Evolutionary conservation across 805 yeast genomes (phyloP), one percentile per base, ranked within the genome.

Genomic region (Tetrapisispora pingtungensis): DNA sequence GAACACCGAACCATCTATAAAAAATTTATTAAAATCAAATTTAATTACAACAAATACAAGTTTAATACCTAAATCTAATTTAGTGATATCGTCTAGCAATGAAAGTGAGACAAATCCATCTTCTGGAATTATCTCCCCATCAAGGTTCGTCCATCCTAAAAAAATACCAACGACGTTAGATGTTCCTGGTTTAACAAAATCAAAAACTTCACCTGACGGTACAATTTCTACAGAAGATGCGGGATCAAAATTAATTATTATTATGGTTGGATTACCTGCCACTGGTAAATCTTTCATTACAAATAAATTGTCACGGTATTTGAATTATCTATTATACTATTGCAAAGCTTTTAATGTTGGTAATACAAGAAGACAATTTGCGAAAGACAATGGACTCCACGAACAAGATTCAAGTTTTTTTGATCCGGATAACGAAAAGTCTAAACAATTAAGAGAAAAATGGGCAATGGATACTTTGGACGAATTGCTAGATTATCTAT

Each of bases 381-480:
- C 77, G 3, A 54, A 55, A 38, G 54, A 55, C 12, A 59, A 56
- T 40, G 54, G 51, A 28, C 37, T 59, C 14, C 49, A 50, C n/a
- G 58, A 66, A 15, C 97, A 90, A 53, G 76, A 77, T 46, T 96
- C 97, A 1, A 81, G 75, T 46, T 90, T 90, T 59, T 90, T 90
- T 66, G 75, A 81, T 30, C 97, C 97, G 0, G 79, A 77, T 43
- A 87, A 93, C 61, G 64, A 70, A 34, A 68, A 75, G 13, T 77
- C 82, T 15, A 77, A 77, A 3, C 69, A 72, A 28, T 67, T 87
- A 37, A 75, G 97, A 48, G 97, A 90, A 57, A 76, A 83, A 61
- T 93, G 97, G 97, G 98, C 98, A 0, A 80, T 83, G 78, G 95
- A 90, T 51, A 90, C 98, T 0, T 67, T 90, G 46, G 90, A 87